Conservation (phyloP, 768 basidiomycete species). For the Rhizopogon rudus region DNA sequence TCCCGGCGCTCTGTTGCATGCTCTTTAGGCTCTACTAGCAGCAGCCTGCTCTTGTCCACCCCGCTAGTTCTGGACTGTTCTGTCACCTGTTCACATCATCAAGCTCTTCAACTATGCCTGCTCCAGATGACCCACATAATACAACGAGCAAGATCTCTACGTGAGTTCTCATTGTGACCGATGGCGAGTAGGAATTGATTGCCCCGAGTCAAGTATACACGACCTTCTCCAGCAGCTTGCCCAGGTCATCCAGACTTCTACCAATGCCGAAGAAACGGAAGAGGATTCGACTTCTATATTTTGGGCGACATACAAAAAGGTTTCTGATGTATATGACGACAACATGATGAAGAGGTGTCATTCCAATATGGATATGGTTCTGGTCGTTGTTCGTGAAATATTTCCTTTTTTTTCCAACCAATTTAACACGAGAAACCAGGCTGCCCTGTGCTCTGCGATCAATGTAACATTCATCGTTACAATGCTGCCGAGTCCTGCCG, state of each 20-base stretch:
- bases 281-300: neutral
- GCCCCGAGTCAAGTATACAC: too few relatives aligned
- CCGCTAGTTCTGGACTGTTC: too few relatives aligned
- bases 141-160: too few relatives aligned
- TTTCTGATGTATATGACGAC: neutral
- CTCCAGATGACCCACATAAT: too few relatives aligned
- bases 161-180: too few relatives aligned
- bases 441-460: conserved; percentile 9
- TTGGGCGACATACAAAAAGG: neutral
- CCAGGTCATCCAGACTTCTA: neutral
- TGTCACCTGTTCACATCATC: too few relatives aligned
- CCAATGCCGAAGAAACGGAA: neutral
- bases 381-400: neutral
- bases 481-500: conserved; percentile 6
- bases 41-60: too few relatives aligned
- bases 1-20: too few relatives aligned
- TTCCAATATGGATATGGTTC: neutral
- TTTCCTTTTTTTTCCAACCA: neutral
- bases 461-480: conserved; percentile 5
- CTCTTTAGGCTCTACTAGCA: too few relatives aligned
- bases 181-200: too few relatives aligned
- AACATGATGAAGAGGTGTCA: neutral
- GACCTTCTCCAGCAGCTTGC: neutral
- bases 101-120: too few relatives aligned
- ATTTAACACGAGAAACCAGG: neutral